A percentile compares a stretch with the other conserved stretches of the same genome.
Conservation (phyloP, 805 yeast species). For the Metschnikowia noctiluminum region DNA sequence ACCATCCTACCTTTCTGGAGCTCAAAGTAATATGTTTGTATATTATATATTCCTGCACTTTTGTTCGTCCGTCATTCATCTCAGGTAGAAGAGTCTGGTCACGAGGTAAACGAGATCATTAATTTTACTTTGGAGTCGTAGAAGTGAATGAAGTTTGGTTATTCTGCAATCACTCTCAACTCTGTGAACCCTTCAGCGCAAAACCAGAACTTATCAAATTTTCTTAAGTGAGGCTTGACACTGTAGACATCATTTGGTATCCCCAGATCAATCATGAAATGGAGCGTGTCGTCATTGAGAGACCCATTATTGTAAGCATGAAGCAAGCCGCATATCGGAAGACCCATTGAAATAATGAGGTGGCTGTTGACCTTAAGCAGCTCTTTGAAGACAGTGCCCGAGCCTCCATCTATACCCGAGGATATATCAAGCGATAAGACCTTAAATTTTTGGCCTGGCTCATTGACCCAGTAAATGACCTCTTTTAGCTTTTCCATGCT, state of each 20-base stretch:
- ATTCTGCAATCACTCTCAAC: conserved; percentile 3
- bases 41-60: too few relatives aligned
- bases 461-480: conserved; percentile 68
- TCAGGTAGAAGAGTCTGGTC: too few relatives aligned
- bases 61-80: too few relatives aligned
- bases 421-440: conserved; percentile 75
- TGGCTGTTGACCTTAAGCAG: conserved; percentile 42
- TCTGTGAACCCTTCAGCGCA: conserved; percentile 27
- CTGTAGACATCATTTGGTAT: conserved; percentile 56
- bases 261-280: conserved; percentile 68
- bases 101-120: too few relatives aligned
- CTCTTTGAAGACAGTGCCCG: conserved; percentile 50
- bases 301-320: conserved; percentile 57
- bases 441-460: conserved; percentile 37
- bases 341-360: conserved; percentile 66
- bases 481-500: conserved; percentile 40
- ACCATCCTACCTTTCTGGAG: too few relatives aligned
- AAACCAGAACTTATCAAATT: conserved; percentile 46
- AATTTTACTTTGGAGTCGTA: too few relatives aligned
- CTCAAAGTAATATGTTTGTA: too few relatives aligned
- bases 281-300: conserved; percentile 43
- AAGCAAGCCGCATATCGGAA: conserved; percentile 63
- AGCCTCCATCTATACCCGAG: conserved; percentile 78
- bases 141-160: not conserved
- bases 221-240: conserved; percentile 37